Evolutionary conservation across 2,329 filamentous ascomycete species (phyloP), one percentile per base, ranked within the genome.

Genomic region (Phoma sp.): DNA sequence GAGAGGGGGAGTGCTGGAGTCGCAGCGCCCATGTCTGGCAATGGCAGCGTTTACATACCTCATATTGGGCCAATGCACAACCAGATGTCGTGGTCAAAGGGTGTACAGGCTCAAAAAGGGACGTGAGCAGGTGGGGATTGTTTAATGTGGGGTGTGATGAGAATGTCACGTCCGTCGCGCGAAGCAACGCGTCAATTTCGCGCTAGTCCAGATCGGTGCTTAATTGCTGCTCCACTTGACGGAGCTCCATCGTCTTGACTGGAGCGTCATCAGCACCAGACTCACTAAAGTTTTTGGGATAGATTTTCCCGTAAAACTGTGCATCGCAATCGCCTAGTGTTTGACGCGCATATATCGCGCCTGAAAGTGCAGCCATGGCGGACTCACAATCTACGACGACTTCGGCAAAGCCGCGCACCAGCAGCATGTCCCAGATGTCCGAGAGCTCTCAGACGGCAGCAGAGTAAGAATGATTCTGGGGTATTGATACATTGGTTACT

Each of bases 391-490:
- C 65, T 14, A 60, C 61, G 25, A 55, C 59, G 33, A 47, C 54
- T 40, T 57, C 65, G 18, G 54, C 61, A 29, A 72, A 71, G 57
- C 63, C 64, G 54, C 71, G 73, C 57, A 65, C 73, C 41, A 70
- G 65, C 61, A 77, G 69, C 60, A 73, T 76, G 42, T 79, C 78
- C 11, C 75, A 79, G 50, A 71, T 72, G 45, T 81, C 81, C 6
- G 78, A 82, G 59, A 75, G 74, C 58, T 84, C 82, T 5, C 81
- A 84, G 55, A 85, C 83, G 7, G 83, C 82, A 45, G 75, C 78
- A 67, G 79, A 82, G 73, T 78, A 58, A 46, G 68, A 64, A 7
- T 9, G 8, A 11, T 4, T 7, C 1, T 18, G 11, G 9, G 27
- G 8, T 4, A 4, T 13, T 18, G n/a, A n/a, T 11, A 4, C 13